These are phyloP conservation scores for Myriosclerotinia duriaeana DNA, from an alignment of 2,329 filamentous ascomycete genomes.

Conservation along the genomic window DNA sequence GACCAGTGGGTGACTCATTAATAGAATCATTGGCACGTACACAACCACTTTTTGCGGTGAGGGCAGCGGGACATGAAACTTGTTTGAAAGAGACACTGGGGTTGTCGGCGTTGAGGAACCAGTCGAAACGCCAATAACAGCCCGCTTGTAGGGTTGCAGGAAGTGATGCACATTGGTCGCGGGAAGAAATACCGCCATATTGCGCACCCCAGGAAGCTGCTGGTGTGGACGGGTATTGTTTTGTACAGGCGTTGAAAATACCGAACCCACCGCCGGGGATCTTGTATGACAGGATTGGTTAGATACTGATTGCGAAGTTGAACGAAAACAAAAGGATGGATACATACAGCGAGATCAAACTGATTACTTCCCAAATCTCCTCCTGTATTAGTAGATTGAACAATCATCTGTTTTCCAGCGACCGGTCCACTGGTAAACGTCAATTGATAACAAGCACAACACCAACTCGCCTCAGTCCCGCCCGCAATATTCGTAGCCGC, in stretches of 20 bases:
- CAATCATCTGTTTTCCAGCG: slow-evolving; percentile 60
- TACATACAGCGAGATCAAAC: slow-evolving; percentile 51
- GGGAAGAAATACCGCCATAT: slow-evolving; percentile 50
- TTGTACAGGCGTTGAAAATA: slow-evolving; percentile 53
- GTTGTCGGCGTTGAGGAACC: slow-evolving; percentile 51
- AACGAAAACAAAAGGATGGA: neutral
- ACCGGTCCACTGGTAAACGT: slow-evolving; percentile 51
- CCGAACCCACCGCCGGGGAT: slow-evolving; percentile 58
- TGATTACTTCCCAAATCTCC: slow-evolving; percentile 56
- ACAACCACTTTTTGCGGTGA: slow-evolving; percentile 48
- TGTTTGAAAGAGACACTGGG: slow-evolving; percentile 47
- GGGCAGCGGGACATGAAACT: slow-evolving; percentile 47
- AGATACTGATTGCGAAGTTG: neutral
- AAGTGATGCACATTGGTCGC: slow-evolving; percentile 47
- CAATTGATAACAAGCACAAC: slow-evolving; percentile 62
- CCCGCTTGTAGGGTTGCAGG: slow-evolving; percentile 46
- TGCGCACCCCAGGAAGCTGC: slow-evolving; percentile 46
- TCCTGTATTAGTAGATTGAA: slow-evolving; percentile 64
- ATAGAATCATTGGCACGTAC: slow-evolving; percentile 20
- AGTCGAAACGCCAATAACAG: slow-evolving; percentile 54
- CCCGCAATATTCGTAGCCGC: slow-evolving; percentile 59
- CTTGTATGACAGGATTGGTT: slow-evolving; percentile 31
- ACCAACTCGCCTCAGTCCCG: slow-evolving; percentile 59
- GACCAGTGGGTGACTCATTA: slow-evolving; percentile 18
- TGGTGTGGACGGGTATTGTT: slow-evolving; percentile 47